Percentiles rank a stretch among this genome's conserved stretches.
These are phyloP conservation scores for Eutrema heterophyllum DNA, from an alignment of 345 rosid species.

Conservation along the genomic window DNA sequence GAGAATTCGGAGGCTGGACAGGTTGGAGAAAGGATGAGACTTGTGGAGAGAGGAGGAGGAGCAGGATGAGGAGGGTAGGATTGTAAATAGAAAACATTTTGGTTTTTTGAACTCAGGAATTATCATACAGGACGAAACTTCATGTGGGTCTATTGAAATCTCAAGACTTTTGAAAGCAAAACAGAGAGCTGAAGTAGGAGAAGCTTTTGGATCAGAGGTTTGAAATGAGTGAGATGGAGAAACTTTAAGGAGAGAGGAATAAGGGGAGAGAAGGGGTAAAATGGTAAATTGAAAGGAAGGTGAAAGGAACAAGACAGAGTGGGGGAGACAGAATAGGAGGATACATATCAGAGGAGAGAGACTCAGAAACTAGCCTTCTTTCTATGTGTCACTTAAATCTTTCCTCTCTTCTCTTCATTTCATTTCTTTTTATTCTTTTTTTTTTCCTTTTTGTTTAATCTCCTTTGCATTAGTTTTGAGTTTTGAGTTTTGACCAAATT, in stretches of 20 bases:
- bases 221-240: conserved; percentile 25
- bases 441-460: neutral
- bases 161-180: conserved; percentile 19
- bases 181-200: neutral
- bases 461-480: conserved; percentile 3
- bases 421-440: neutral
- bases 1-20: conserved; percentile 2
- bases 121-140: neutral
- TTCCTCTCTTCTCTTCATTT: neutral
- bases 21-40: conserved; percentile 31
- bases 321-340: conserved; percentile 39
- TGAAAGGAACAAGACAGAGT: conserved; percentile 60
- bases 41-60: conserved; percentile 12
- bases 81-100: conserved; percentile 15
- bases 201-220: conserved; percentile 23
- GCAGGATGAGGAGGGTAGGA: neutral
- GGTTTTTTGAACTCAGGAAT: neutral
- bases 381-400: conserved; percentile 31
- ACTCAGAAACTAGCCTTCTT: conserved; percentile 17
- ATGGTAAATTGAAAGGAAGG: neutral
- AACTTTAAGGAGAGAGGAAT: neutral
- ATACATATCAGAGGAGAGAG: conserved; percentile 29
- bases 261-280: neutral
- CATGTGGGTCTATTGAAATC: conserved; percentile 22
- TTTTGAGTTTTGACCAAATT: conserved; percentile 10